A percentile compares a stretch with the other conserved stretches of the same genome.
phyloP scores from a whole-genome alignment of 768 basidiomycete species.

The Pholiota microspora region DNA sequence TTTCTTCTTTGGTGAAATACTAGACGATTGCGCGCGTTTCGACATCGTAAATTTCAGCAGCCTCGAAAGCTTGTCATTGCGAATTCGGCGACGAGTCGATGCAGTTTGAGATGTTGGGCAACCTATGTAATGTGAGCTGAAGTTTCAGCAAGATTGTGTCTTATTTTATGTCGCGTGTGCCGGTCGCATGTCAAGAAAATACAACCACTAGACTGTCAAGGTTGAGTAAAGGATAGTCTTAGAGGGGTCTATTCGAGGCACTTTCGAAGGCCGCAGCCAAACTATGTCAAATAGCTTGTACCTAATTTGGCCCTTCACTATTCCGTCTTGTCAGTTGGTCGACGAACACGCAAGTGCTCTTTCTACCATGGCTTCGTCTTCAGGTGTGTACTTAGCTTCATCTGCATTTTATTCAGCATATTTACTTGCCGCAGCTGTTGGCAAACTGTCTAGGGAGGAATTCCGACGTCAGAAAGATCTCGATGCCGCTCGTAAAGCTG shows the following conservation, averaged over 20 bases:
- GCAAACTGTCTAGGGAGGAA: conserved; percentile 92
- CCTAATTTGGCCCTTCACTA: not conserved
- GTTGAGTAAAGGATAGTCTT: no score
- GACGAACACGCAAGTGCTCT: not conserved
- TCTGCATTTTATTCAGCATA: not conserved
- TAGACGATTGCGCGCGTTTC: conserved; percentile 15
- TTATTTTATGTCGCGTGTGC: no score
- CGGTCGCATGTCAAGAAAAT: no score
- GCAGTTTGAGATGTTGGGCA: no score
- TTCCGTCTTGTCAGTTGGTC: no score
- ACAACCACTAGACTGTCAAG: no score
- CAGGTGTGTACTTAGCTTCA: conserved; percentile 27
- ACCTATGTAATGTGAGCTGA: no score
- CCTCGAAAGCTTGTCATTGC: not conserved
- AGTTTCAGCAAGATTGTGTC: no score
- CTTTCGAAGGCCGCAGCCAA: conserved; percentile 8
- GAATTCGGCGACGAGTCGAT: no score
- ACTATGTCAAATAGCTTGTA: conserved; percentile 9
- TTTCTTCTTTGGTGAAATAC: conserved; percentile 17
- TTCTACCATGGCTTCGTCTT: conserved; percentile 37
- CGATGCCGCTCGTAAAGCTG: conserved; percentile 97
- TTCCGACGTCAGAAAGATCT: conserved; percentile 95
- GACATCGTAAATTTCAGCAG: conserved; percentile 14
- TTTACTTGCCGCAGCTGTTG: conserved; percentile 40
- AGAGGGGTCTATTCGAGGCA: not conserved